A percentile compares a stretch with the other conserved stretches of the same genome.
phyloP scores from a whole-genome alignment of 2,329 filamentous ascomycete genomes.

The Exophiala phaeomuriformis region DNA sequence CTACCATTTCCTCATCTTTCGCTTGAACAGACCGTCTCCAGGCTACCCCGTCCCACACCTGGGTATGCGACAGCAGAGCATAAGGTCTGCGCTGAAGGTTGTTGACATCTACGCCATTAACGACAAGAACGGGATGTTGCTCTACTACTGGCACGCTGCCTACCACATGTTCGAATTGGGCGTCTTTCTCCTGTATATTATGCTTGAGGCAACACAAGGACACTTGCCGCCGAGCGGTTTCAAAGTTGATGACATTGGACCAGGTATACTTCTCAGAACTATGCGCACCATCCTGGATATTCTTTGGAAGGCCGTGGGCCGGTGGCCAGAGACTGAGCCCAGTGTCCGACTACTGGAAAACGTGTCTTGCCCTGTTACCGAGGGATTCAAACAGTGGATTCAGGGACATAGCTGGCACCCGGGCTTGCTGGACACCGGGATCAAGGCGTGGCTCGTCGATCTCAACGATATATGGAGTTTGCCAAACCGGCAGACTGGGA shows the following conservation, averaged over 20 bases:
- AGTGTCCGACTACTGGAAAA: background rate
- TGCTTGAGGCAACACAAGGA: background rate
- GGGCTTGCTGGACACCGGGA: too few relatives aligned
- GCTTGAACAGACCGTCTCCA: background rate
- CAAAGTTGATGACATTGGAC: background rate
- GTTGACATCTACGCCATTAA: background rate
- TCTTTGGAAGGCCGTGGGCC: background rate
- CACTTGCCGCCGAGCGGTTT: background rate
- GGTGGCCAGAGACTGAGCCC: background rate
- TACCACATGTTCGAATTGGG: background rate
- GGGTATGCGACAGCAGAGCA: background rate
- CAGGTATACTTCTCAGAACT: background rate
- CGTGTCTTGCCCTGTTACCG: background rate
- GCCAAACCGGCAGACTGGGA: too few relatives aligned
- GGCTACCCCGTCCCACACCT: background rate
- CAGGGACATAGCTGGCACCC: too few relatives aligned
- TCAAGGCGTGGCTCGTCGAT: too few relatives aligned
- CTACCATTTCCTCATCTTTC: slow-evolving; percentile 1
- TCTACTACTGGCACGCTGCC: background rate
- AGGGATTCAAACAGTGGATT: background rate
- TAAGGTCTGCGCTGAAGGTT: background rate
- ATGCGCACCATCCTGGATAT: background rate
- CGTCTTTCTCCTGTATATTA: background rate
- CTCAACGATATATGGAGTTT: too few relatives aligned
- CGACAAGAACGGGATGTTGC: background rate